Base-by-base conservation (phyloP, 768 basidiomycete genomes). In the Mrakia hoshinonis region DNA sequence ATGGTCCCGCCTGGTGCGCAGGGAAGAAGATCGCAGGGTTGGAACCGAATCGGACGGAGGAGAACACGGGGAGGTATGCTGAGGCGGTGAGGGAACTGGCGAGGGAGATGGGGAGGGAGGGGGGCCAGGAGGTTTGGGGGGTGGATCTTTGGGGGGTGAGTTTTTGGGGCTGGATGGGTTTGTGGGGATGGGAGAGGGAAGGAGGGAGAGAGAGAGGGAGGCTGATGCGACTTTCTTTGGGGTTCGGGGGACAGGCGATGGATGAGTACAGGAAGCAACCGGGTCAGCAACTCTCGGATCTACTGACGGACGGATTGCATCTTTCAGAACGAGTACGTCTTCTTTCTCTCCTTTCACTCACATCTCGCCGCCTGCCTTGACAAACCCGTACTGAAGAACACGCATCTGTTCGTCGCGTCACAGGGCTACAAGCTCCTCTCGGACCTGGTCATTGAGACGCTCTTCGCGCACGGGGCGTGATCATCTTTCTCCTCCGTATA, bases 351-450 rank as follows among this genome's bases (percentile, higher is more conserved):
- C 48, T 38, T 54, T 36, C 48, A 29, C 54, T 12, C 15, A 0
- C 20, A 11, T 43, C 38, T 6, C 24, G n/a, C 11, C 4, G 26
- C 43, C 43, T 29, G 15, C 22, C 2, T 38, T 67, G 1, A 11
- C 51, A 43, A 10, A 20, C 36, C 6, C n/a, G n/a, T n/a, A n/a
- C 15, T 3, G 1, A 22, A 29, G 3, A n/a, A 7, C 22, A 31
- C 31, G n/a, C 31, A 26, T 18, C 20, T n/a, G 20, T 31, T 18
- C 36, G 9, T 18, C 49, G 29, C 18, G 5, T 67, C 20, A 24
- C 66, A 68, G 67, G 67, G 67, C 12, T 60, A 68, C 67, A 68
- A 68, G 29, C 54, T 68, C 0, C 67, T 68, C 24, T 68, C 67
- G 43, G 67, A 68, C 29, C 54, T 58, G n/a, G 54, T 68, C 10